Evolutionary conservation across 78 protist genomes (phyloP).

Genomic region (Dictyostelium capitatum): DNA sequence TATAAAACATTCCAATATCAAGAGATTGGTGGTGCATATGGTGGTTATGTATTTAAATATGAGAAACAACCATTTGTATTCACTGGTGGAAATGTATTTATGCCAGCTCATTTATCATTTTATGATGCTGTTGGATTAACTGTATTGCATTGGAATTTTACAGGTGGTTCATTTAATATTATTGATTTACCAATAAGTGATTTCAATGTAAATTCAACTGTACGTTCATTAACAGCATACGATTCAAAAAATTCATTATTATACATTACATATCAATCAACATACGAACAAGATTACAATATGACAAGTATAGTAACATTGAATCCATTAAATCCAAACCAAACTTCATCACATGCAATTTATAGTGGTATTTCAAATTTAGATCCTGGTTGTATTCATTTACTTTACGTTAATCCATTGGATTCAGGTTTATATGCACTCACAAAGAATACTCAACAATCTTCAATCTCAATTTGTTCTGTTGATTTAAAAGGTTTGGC

Average conservation of each 20-base stretch:
- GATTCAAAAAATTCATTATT: not conserved
- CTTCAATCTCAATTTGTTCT: not conserved
- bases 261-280: not conserved
- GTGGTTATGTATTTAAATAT: not conserved
- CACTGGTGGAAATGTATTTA: not conserved
- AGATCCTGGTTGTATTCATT: not conserved
- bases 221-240: not conserved
- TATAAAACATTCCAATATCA: not conserved
- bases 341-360: not conserved
- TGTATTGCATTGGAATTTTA: not conserved
- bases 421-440: too few relatives aligned
- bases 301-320: not conserved
- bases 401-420: not conserved
- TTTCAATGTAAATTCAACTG: not conserved
- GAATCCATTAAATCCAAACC: not conserved
- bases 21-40: conserved; percentile 4
- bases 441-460: too few relatives aligned
- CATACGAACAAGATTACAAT: not conserved
- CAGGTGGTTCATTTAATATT: not conserved
- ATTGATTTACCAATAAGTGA: not conserved
- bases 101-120: not conserved
- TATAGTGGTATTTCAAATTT: conserved; percentile 1
- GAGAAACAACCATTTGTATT: not conserved
- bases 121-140: not conserved
- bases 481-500: not conserved